A percentile compares a stretch with the other conserved stretches of the same genome.
phyloP scores from a whole-genome alignment of 495 filamentous ascomycete genomes.

The Collariella sp. region DNA sequence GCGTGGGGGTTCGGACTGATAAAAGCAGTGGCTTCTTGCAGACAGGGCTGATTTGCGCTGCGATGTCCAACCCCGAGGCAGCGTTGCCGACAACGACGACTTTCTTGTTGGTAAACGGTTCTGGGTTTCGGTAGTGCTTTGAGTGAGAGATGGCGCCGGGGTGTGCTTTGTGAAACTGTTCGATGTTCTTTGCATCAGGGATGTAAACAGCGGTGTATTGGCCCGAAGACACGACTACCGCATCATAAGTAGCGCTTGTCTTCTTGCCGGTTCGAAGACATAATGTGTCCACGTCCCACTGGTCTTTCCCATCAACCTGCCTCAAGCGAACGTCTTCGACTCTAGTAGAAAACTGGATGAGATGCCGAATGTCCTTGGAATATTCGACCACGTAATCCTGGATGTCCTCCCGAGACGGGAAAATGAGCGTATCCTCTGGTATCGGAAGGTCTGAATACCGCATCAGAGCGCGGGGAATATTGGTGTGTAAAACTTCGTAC shows the following conservation, averaged over 20 bases:
- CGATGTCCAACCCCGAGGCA: constrained; percentile 74
- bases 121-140: constrained; percentile 62
- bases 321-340: constrained; percentile 31
- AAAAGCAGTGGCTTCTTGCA: constrained; percentile 36
- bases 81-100: constrained; percentile 67
- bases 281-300: constrained; percentile 44
- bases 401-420: constrained; percentile 60
- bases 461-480: constrained; percentile 82
- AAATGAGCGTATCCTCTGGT: constrained; percentile 52
- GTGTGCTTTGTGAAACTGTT: constrained; percentile 47
- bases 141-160: constrained; percentile 68
- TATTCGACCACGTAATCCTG: constrained; percentile 68
- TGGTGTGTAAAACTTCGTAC: constrained; percentile 75
- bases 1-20: constrained; percentile 31
- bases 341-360: constrained; percentile 37
- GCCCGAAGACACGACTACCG: constrained; percentile 74
- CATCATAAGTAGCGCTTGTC: constrained; percentile 55
- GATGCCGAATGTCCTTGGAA: constrained; percentile 49
- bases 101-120: constrained; percentile 44
- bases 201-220: constrained; percentile 69
- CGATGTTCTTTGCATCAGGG: constrained; percentile 42
- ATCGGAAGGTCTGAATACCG: constrained; percentile 64
- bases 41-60: constrained; percentile 56
- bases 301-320: constrained; percentile 24
- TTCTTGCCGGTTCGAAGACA: constrained; percentile 35